phyloP scores from a whole-genome alignment of 2,329 filamentous ascomycete genomes.

The Sclerotinia minor region DNA sequence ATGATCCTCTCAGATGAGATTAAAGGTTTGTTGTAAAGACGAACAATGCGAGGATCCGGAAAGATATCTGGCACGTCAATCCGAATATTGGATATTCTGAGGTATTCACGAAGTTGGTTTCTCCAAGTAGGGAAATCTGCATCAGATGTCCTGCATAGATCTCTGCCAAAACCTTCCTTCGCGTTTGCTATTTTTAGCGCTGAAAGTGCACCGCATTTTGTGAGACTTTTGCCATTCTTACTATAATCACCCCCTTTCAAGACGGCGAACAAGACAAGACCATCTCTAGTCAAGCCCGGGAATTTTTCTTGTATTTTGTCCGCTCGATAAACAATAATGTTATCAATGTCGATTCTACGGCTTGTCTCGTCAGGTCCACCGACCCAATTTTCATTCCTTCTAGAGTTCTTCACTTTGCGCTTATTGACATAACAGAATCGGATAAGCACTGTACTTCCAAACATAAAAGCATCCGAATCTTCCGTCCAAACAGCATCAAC shows the following conservation, averaged over 20 bases:
- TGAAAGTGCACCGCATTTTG: constrained; percentile 78
- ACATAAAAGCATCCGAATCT: constrained; percentile 95
- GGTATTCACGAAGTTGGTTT: constrained; percentile 5
- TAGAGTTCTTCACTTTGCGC: neutral
- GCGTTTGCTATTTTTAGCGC: constrained; percentile 74
- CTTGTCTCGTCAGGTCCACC: constrained; percentile 62
- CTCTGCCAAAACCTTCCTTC: constrained; percentile 74
- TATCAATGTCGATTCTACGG: constrained; percentile 70
- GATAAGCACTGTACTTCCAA: constrained; percentile 75
- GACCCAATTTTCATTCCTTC: constrained; percentile 37
- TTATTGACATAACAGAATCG: constrained; percentile 67
- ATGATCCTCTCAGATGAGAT: neutral
- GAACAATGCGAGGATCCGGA: constrained; percentile 2
- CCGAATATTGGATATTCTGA: neutral
- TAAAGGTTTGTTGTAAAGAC: constrained; percentile 4
- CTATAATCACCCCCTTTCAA: constrained; percentile 94
- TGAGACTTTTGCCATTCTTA: constrained; percentile 68
- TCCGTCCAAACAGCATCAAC: constrained; percentile 92
- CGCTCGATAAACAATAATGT: constrained; percentile 66
- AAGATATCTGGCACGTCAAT: neutral
- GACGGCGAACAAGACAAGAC: constrained; percentile 87
- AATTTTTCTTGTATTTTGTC: constrained; percentile 49
- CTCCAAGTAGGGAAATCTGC: constrained; percentile 4
- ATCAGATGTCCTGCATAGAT: constrained; percentile 5
- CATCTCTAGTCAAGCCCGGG: constrained; percentile 69